These are phyloP conservation scores for Neofusicoccum kwambonambiense DNA, from an alignment of 2,329 filamentous ascomycete species.

Conservation along the genomic window DNA sequence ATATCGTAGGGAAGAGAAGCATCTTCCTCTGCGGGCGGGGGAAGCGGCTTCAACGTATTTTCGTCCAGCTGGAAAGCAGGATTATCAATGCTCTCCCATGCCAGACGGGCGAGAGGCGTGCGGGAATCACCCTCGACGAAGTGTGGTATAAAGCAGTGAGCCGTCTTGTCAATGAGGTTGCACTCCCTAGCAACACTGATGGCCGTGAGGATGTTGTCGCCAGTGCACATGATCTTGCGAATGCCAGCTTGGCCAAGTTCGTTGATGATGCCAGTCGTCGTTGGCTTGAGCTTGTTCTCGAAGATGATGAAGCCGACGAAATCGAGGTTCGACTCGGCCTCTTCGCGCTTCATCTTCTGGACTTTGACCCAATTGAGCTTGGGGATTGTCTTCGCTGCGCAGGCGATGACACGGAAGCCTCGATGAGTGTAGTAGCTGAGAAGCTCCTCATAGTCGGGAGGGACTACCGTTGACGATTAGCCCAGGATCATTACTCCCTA, in stretches of 20 bases:
- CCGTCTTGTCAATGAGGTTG: constrained; percentile 72
- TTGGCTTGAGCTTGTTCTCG: constrained; percentile 95
- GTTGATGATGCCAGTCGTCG: constrained; percentile 74
- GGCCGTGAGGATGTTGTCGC: constrained; percentile 95
- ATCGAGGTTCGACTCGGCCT: constrained; percentile 79
- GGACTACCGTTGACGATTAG: constrained; percentile 46
- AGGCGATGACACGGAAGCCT: constrained; percentile 94
- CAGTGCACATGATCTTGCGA: constrained; percentile 91
- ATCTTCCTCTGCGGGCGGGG: constrained; percentile 69
- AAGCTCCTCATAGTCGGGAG: constrained; percentile 84
- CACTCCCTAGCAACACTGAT: constrained; percentile 94
- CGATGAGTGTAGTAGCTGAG: constrained; percentile 90
- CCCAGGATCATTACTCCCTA: no score
- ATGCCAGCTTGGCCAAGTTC: constrained; percentile 84
- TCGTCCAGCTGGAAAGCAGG: constrained; percentile 73
- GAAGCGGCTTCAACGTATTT: constrained; percentile 74
- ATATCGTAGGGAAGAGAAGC: constrained; percentile 83
- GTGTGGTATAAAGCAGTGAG: constrained; percentile 89
- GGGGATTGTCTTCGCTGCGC: constrained; percentile 82
- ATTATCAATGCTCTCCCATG: constrained; percentile 96
- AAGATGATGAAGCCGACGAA: constrained; percentile 98
- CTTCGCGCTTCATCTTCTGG: constrained; percentile 85
- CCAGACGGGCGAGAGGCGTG: constrained; percentile 70
- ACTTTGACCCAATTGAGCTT: constrained; percentile 92
- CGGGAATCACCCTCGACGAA: constrained; percentile 77